Conservation (phyloP, 768 basidiomycete genomes). For the Pleurotus eryngii region DNA sequence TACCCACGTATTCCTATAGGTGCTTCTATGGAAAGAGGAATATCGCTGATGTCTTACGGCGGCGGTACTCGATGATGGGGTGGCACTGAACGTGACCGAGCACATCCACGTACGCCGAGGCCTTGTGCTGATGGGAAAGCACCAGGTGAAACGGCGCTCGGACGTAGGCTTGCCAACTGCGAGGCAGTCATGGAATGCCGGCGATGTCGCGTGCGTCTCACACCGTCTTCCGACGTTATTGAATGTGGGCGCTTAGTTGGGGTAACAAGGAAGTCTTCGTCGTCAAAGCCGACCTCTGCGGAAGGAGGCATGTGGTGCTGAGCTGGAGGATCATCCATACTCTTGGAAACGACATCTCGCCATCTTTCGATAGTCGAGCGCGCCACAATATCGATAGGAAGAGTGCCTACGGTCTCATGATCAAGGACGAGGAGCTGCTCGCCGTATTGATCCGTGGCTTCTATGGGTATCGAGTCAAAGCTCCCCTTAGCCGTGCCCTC, state of each 20-base stretch:
- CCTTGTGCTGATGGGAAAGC: not conserved
- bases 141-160: not conserved
- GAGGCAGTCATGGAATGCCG: conserved; percentile 7
- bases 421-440: conserved; percentile 31
- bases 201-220: conserved; percentile 19
- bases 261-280: conserved; percentile 6
- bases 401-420: conserved; percentile 26
- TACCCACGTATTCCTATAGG: not conserved
- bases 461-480: conserved; percentile 43
- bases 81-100: not conserved
- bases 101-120: not conserved
- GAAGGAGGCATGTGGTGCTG: not conserved
- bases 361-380: conserved; percentile 37
- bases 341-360: conserved; percentile 37
- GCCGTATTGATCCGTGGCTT: conserved; percentile 31
- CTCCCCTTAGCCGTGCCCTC: conserved; percentile 52
- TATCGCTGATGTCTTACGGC: not conserved
- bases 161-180: not conserved
- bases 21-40: not conserved
- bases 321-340: conserved; percentile 12
- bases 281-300: conserved; percentile 1
- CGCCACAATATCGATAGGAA: conserved; percentile 20
- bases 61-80: not conserved
- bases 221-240: conserved; percentile 29
- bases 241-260: conserved; percentile 38